These are phyloP conservation scores for Solanum corneliomulleri DNA, from an alignment of 257 asterid species.

Conservation along the genomic window DNA sequence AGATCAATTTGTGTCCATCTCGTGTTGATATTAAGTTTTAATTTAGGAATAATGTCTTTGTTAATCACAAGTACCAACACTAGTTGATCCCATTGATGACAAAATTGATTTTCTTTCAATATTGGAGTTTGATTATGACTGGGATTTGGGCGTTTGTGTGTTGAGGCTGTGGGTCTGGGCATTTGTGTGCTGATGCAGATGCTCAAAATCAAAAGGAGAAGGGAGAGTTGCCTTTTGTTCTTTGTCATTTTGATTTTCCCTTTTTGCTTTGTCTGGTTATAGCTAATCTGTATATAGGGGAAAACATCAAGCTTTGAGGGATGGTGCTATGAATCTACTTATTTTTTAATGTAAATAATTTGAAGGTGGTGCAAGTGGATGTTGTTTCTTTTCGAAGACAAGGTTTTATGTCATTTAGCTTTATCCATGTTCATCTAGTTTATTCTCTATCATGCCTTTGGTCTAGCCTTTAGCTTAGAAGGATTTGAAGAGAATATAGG, in stretches of 20 bases:
- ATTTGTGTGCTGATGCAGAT: neutral
- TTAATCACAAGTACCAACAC: no score
- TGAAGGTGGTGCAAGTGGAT: neutral
- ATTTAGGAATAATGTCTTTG: no score
- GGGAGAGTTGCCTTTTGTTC: neutral
- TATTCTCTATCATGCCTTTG: neutral
- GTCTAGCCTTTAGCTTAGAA: neutral
- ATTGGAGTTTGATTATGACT: neutral
- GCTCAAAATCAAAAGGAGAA: neutral
- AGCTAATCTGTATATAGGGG: neutral
- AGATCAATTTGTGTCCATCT: no score
- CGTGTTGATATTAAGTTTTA: no score
- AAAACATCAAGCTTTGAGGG: neutral
- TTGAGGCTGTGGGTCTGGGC: neutral
- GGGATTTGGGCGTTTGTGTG: neutral
- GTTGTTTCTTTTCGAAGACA: neutral
- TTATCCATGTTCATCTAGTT: neutral
- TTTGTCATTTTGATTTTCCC: neutral
- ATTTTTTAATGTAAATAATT: neutral
- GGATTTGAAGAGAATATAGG: neutral
- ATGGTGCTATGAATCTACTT: neutral
- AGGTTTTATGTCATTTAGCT: neutral
- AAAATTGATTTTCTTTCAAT: no score
- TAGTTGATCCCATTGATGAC: no score
- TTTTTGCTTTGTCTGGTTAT: neutral